Evolutionary conservation across 176 grass and related monocot species (phyloP), one percentile per base, ranked within the genome.

Genomic region (Oryza glaberrima): DNA sequence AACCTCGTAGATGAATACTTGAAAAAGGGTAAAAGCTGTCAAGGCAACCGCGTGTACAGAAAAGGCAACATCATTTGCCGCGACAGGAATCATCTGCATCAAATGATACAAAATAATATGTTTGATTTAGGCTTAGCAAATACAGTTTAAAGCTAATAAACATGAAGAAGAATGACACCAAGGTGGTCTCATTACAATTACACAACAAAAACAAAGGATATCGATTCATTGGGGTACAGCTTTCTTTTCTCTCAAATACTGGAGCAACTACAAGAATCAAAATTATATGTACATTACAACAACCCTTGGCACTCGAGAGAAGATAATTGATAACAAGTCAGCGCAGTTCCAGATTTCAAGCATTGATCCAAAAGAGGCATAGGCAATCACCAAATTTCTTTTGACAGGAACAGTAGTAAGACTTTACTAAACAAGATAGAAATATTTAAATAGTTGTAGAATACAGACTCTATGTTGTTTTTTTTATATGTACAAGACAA

Each of bases 1-100:
- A 80, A 98, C 96, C 77, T 98, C 96, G 45, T 95, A 98, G 36
- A 98, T 98, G 69, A 92, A 77, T 30, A 98, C 96, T 95, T 98
- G 96, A 80, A 88, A 98, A 73, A 95, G 64, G 7, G 96, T 98
- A 83, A 98, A 92, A 81, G 89, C 88, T 70, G 96, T 98, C 80
- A 98, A 88, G 48, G 93, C 76, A 83, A 98, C 96, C 51, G 96
- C 96, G 70, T 98, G 96, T 77, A 90, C 34, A 49, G 96, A 98
- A 82, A 98, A 98, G 72, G 91, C 93, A 82, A 98, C 96, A 79
- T 98, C 96, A 89, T 95, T 98, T 86, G 93, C 91, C 49, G 96
- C 93, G 48, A 98, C 96, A 77, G 96, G 96, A 87, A 98, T 98
- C 85, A 98, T 84, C 96, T 98, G 81, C 66, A 67, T 61, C 28